phyloP scores from a whole-genome alignment of 306 rosid species.

The Lathyrus aphaca region DNA sequence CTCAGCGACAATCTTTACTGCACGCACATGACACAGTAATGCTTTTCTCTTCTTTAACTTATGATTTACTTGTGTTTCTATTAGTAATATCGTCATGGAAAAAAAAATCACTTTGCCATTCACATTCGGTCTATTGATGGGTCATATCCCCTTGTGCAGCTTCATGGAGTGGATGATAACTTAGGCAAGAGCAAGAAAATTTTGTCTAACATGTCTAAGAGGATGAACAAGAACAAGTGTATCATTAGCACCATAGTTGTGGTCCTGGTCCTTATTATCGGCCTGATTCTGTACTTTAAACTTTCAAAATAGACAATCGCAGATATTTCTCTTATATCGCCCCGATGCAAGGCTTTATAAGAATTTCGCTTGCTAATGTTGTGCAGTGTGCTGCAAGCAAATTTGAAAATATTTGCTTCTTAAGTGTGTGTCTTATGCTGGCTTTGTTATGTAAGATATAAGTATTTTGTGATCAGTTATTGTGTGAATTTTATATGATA shows the following conservation, averaged over 20 bases:
- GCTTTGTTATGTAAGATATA: constrained; percentile 26
- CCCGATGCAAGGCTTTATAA: constrained; percentile 17
- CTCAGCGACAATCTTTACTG: constrained; percentile 89
- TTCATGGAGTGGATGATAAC: constrained; percentile 92
- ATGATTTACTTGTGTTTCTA: constrained; percentile 17
- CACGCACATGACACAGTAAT: constrained; percentile 78
- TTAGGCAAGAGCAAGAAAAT: constrained; percentile 82
- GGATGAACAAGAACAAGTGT: constrained; percentile 92
- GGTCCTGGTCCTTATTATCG: constrained; percentile 67
- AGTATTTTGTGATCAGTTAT: constrained; percentile 23
- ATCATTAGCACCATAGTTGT: constrained; percentile 55
- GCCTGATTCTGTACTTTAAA: constrained; percentile 78
- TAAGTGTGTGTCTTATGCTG: constrained; percentile 14
- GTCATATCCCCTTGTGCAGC: constrained; percentile 55
- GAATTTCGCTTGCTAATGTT: constrained; percentile 12
- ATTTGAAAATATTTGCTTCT: constrained; percentile 18
- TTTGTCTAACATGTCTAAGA: constrained; percentile 71
- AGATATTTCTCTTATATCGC: constrained; percentile 21
- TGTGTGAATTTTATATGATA: constrained; percentile 5
- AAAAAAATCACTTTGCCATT: too few relatives aligned
- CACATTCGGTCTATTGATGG: constrained; percentile 40
- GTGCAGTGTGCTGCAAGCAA: constrained; percentile 38
- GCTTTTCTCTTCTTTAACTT: constrained; percentile 37
- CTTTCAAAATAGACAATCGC: constrained; percentile 54
- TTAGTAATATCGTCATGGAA: background rate